A percentile compares a stretch with the other conserved stretches of the same genome.
Conservation (phyloP, 164 flowering plant species). For the Protea cynaroides region DNA sequence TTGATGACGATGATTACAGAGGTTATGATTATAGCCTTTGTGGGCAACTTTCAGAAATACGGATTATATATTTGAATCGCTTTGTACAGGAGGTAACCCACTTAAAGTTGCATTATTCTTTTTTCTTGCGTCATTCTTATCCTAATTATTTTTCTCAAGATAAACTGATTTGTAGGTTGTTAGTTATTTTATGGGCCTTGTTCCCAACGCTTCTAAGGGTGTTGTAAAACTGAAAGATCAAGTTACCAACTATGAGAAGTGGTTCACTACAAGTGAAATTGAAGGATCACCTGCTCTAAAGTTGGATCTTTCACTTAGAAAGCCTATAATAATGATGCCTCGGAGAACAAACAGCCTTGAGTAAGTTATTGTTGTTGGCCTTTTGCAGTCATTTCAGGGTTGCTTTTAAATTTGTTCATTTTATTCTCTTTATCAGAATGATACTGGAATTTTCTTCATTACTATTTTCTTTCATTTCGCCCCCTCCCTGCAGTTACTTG, state of each 20-base stretch:
- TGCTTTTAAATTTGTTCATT: background rate
- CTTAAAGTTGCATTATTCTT: constrained; percentile 1
- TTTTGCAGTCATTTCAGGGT: background rate
- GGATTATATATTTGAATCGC: constrained; percentile 84
- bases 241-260: constrained; percentile 80
- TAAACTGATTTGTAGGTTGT: constrained; percentile 45
- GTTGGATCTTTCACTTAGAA: constrained; percentile 77
- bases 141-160: constrained; percentile 10
- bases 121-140: background rate
- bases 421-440: background rate
- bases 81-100: constrained; percentile 85
- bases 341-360: constrained; percentile 74
- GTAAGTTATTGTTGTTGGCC: constrained; percentile 34
- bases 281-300: constrained; percentile 97
- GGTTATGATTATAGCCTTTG: constrained; percentile 85
- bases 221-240: constrained; percentile 74
- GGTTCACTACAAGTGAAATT: constrained; percentile 75
- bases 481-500: constrained; percentile 49
- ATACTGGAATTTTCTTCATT: background rate
- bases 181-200: constrained; percentile 86
- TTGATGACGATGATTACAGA: constrained; percentile 77
- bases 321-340: constrained; percentile 94
- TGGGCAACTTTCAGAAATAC: constrained; percentile 95
- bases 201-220: constrained; percentile 54
- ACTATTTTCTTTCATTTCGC: constrained; percentile 7